Conservation (phyloP, 352 stramenopile genomes). For the Pythium folliculosum region DNA sequence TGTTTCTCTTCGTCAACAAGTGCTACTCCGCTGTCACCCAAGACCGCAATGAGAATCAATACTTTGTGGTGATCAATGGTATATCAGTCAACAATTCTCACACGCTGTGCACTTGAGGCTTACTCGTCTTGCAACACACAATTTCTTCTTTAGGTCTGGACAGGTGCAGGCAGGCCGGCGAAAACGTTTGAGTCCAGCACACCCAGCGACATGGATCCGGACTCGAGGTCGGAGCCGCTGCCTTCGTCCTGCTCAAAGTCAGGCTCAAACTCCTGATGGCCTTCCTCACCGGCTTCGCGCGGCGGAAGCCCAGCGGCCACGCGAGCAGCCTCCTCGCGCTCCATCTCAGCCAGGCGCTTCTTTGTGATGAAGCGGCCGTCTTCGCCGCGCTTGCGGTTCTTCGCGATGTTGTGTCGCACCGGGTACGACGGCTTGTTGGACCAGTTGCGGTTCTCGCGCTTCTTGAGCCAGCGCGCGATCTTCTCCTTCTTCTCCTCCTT, state of each 20-base stretch:
- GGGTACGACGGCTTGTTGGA: constrained; percentile 86
- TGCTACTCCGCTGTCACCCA: background rate
- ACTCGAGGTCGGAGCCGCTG: constrained; percentile 26
- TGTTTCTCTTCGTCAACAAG: background rate
- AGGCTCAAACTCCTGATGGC: constrained; percentile 14
- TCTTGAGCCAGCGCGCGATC: constrained; percentile 83
- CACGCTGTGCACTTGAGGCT: background rate
- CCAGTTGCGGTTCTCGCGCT: constrained; percentile 83
- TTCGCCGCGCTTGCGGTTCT: constrained; percentile 79
- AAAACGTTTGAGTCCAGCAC: constrained; percentile 14
- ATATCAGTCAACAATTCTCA: background rate
- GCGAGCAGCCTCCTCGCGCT: constrained; percentile 46
- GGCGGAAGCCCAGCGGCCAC: constrained; percentile 18
- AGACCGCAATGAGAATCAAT: no score
- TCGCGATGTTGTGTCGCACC: constrained; percentile 81
- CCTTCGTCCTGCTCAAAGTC: constrained; percentile 16
- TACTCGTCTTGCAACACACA: background rate
- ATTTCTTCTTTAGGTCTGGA: constrained; percentile 19
- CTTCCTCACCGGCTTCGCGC: constrained; percentile 15
- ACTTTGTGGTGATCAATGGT: background rate
- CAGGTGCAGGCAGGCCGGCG: constrained; percentile 13
- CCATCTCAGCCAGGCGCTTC: constrained; percentile 70
- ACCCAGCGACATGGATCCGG: constrained; percentile 11
- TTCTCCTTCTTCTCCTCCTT: constrained; percentile 87
- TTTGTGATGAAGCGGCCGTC: constrained; percentile 86